These are phyloP conservation scores for Calonectria pauciramosa DNA, from an alignment of 2,329 filamentous ascomycete genomes.

Conservation along the genomic window DNA sequence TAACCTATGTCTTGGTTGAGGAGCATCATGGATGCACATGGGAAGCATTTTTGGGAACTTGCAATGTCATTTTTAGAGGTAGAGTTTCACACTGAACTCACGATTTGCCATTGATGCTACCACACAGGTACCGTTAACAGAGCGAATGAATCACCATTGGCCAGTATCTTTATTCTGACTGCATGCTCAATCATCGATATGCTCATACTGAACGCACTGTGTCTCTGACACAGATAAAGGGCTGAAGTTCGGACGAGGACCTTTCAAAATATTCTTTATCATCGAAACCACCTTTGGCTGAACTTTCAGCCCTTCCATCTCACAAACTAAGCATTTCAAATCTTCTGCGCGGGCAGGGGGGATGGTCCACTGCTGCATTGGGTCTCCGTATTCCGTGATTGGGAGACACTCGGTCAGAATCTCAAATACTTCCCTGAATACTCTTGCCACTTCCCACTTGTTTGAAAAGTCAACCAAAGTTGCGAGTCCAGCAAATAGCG, in stretches of 20 bases:
- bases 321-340: neutral
- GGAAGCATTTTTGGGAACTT: no score
- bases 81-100: no score
- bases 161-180: neutral
- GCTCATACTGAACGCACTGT: neutral
- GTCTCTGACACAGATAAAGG: neutral
- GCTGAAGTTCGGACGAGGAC: neutral
- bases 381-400: neutral
- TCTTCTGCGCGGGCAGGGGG: neutral
- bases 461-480: conserved; percentile 2
- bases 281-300: neutral
- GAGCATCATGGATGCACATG: no score
- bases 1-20: no score
- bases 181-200: neutral
- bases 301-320: neutral
- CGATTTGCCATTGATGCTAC: no score
- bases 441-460: conserved; percentile 1
- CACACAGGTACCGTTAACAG: no score
- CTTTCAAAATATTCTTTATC: neutral
- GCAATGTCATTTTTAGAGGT: no score
- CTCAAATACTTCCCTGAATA: neutral
- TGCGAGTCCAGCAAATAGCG: neutral
- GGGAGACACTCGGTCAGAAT: conserved; percentile 3
- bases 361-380: neutral
- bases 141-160: neutral